phyloP scores from a whole-genome alignment of 306 rosid species.

The Gastrolobium villosum region DNA sequence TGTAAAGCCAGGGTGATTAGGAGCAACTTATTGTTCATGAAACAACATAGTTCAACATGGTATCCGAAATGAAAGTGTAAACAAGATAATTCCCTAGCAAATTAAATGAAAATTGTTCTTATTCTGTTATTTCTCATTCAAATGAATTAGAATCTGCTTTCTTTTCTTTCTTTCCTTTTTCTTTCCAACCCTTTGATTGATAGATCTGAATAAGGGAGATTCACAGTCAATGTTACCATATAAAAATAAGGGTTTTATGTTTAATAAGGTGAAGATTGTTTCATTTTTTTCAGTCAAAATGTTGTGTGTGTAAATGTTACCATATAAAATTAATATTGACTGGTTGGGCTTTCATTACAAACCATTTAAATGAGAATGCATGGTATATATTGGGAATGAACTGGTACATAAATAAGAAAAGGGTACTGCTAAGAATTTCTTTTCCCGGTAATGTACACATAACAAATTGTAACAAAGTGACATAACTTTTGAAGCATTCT shows the following conservation, averaged over 20 bases:
- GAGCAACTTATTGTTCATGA: conserved; percentile 14
- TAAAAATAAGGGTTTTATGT: too few species aligned
- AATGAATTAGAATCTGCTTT: background rate
- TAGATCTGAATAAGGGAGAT: background rate
- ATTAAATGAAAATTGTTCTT: background rate
- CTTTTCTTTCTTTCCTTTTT: background rate
- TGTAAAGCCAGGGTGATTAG: background rate
- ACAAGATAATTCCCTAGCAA: background rate
- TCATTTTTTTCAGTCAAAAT: too few species aligned
- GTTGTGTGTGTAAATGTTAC: background rate
- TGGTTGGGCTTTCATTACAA: background rate
- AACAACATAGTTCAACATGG: background rate
- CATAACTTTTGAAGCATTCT: too few species aligned
- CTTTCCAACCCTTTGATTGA: background rate
- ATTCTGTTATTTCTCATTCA: background rate
- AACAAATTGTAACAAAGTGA: too few species aligned
- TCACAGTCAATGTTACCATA: too few species aligned
- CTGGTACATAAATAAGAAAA: too few species aligned
- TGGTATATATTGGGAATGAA: too few species aligned
- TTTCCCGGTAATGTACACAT: too few species aligned
- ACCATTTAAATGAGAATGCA: too few species aligned
- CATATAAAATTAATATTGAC: background rate
- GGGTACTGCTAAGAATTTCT: too few species aligned
- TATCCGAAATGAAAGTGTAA: background rate
- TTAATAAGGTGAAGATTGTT: too few species aligned